Evolutionary conservation across 2,329 filamentous ascomycete species (phyloP).

Genomic region (Didymella sp.): DNA sequence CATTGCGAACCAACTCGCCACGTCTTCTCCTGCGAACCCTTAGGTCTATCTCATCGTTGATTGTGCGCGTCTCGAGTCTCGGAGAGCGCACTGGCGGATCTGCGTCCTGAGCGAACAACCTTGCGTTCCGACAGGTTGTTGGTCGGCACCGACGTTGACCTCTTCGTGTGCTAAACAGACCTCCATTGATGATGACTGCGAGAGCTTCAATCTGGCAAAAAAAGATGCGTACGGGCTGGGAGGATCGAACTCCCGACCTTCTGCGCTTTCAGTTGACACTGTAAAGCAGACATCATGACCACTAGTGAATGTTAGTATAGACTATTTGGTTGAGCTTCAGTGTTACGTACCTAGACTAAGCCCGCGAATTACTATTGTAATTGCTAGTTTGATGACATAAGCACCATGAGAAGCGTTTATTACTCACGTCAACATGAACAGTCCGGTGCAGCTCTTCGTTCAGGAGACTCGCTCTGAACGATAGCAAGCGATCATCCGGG

Average conservation of each 20-base stretch:
- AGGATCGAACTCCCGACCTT: constrained; percentile 48
- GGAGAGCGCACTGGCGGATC: too few species aligned
- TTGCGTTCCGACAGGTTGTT: too few species aligned
- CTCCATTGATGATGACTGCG: too few species aligned
- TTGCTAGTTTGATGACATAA: background rate
- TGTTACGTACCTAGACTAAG: background rate
- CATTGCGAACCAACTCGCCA: too few species aligned
- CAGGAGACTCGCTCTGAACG: background rate
- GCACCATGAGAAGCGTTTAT: background rate
- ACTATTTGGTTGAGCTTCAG: background rate
- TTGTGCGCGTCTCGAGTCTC: too few species aligned
- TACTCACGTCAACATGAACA: background rate
- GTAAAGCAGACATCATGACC: constrained; percentile 51
- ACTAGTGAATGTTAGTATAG: constrained; percentile 17
- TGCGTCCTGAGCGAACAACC: too few species aligned
- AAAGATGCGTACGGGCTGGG: constrained; percentile 39
- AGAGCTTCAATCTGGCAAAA: too few species aligned
- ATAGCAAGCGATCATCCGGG: background rate
- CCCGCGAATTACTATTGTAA: background rate
- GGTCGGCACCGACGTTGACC: too few species aligned
- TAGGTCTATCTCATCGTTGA: too few species aligned
- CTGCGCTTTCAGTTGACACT: constrained; percentile 40
- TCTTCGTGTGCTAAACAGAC: too few species aligned
- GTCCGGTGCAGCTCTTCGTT: too few species aligned
- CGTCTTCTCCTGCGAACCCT: too few species aligned